A percentile compares a stretch with the other conserved stretches of the same genome.
Evolutionary conservation across 495 filamentous ascomycete species (phyloP).

Genomic region (Annulohypoxylon maeteangense): DNA sequence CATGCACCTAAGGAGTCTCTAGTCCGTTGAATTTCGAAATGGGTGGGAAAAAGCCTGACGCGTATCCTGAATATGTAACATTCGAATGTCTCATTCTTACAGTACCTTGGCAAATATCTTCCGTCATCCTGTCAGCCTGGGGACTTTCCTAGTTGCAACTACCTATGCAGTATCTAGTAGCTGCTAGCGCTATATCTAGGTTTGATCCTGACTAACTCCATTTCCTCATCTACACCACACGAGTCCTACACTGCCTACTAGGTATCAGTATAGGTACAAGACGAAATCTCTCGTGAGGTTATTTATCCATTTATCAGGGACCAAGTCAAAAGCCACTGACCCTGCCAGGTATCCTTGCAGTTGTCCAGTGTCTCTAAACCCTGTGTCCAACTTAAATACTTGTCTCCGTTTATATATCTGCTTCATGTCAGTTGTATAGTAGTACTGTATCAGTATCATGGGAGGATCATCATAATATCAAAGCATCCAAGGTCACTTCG

Average conservation of each 20-base stretch:
- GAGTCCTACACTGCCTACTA: not conserved
- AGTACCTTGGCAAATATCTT: not conserved
- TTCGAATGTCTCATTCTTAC: conserved; percentile 3
- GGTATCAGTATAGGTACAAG: not conserved
- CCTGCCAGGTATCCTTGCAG: not conserved
- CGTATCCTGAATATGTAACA: not conserved
- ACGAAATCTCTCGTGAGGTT: not conserved
- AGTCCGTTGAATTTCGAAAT: not conserved
- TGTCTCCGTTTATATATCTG: not conserved
- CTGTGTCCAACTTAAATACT: not conserved
- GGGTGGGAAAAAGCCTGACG: not conserved
- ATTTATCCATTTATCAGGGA: not conserved
- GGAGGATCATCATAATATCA: not conserved
- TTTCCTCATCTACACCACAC: not conserved
- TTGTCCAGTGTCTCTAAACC: not conserved
- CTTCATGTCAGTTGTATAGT: not conserved
- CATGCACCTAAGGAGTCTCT: not conserved
- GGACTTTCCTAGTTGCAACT: not conserved
- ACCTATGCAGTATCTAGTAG: not conserved
- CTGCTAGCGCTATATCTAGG: not conserved
- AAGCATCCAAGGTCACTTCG: not conserved
- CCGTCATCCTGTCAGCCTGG: conserved; percentile 1
- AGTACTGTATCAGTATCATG: not conserved
- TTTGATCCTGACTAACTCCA: not conserved
- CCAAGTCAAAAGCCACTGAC: not conserved